Evolutionary conservation across 2,329 filamentous ascomycete genomes (phyloP).

Genomic region (Apiospora pterosperma): DNA sequence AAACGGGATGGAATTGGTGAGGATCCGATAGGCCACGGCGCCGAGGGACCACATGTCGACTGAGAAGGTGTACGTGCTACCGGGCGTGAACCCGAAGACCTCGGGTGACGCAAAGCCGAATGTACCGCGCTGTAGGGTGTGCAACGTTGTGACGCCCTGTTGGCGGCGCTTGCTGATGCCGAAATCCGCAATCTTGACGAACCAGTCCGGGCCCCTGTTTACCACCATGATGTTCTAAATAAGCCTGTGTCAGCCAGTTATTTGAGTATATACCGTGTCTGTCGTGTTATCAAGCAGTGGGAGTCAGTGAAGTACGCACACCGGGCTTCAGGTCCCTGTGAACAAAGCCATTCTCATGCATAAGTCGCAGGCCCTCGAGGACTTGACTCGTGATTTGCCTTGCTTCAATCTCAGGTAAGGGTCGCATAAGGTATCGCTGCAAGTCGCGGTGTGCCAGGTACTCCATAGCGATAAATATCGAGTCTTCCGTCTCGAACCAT

Average conservation of each 20-base stretch:
- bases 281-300: no score
- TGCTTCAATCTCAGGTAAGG: constrained; percentile 8
- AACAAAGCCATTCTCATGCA: constrained; percentile 14
- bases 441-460: constrained; percentile 12
- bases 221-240: constrained; percentile 24
- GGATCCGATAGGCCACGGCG: constrained; percentile 14
- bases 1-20: constrained; percentile 3
- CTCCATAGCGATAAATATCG: constrained; percentile 15
- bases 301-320: not conserved
- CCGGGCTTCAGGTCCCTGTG: constrained; percentile 16
- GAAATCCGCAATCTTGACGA: constrained; percentile 26
- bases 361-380: constrained; percentile 10
- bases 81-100: constrained; percentile 8
- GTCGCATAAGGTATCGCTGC: constrained; percentile 2
- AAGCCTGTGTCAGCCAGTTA: not conserved
- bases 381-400: constrained; percentile 10
- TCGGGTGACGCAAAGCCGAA: constrained; percentile 20
- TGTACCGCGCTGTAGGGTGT: constrained; percentile 12
- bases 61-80: constrained; percentile 8
- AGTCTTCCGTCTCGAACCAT: constrained; percentile 11
- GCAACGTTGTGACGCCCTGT: constrained; percentile 12
- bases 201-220: constrained; percentile 15
- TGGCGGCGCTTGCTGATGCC: constrained; percentile 19
- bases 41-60: constrained; percentile 26
- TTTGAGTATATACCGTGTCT: not conserved